Conservation (phyloP, 148 eudicot species). For the Silene latifolia region DNA sequence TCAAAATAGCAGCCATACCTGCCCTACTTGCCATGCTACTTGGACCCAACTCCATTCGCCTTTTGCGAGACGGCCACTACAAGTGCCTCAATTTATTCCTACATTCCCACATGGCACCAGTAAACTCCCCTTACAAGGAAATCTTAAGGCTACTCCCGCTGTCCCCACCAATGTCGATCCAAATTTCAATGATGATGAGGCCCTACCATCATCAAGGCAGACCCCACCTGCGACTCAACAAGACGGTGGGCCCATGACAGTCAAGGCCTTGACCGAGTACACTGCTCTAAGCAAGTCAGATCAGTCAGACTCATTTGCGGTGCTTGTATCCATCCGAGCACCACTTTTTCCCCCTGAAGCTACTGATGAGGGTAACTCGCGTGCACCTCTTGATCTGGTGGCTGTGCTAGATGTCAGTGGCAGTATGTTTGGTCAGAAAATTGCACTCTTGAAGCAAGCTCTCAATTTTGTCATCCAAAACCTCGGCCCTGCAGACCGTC, state of each 20-base stretch:
- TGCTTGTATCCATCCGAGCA: too few species aligned
- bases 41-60: slow-evolving; percentile 27
- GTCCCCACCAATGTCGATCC: too few species aligned
- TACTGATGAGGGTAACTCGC: slow-evolving; percentile 4
- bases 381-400: slow-evolving; percentile 40
- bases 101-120: too few species aligned
- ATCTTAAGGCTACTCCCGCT: too few species aligned
- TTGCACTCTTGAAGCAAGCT: slow-evolving; percentile 32
- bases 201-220: not conserved
- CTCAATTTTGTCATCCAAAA: slow-evolving; percentile 34
- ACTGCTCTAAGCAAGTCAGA: too few species aligned
- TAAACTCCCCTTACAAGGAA: too few species aligned
- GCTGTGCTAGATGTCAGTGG: slow-evolving; percentile 46
- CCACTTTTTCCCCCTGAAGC: not conserved
- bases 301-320: too few species aligned
- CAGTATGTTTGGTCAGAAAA: slow-evolving; percentile 37
- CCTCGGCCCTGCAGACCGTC: slow-evolving; percentile 33
- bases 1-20: slow-evolving; percentile 30
- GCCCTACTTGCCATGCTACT: slow-evolving; percentile 37
- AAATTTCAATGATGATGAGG: slow-evolving; percentile 10
- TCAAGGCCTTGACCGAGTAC: slow-evolving; percentile 19
- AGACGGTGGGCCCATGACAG: not conserved
- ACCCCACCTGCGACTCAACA: not conserved
- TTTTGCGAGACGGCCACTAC: too few species aligned
- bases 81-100: too few species aligned